Evolutionary conservation across 805 yeast species (phyloP), one percentile per base, ranked within the genome.

Genomic region (Starmerella roubikii): DNA sequence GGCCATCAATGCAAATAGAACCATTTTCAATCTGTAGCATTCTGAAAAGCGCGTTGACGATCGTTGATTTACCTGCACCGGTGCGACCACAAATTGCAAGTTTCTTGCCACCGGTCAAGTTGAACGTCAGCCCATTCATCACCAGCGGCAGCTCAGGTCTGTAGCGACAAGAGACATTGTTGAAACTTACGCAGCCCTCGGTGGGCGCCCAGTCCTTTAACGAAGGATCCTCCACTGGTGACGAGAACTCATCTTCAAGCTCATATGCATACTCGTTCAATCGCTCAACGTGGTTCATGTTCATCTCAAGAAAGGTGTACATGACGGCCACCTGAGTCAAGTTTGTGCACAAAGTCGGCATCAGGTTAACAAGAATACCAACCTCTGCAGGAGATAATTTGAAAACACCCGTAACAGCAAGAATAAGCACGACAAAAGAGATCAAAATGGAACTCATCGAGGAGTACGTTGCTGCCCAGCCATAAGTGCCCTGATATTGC

Each of bases 71-170:
- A 35, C 94, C 94, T 4, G 93, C 91, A 49, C 94, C 94, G 0
- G 94, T 82, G 54, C 94, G 69, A 33, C 94, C 94, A 64, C 88
- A 78, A 37, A 82, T 75, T 35, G 93, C 94, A 49, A 82, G 70
- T 52, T 78, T 79, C 55, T 79, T 80, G 16, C 68, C 61, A 0
- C 76, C 68, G 9, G 62, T 55, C 33, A 79, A 63, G 7, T 57
- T 57, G 32, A 78, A 60, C 27, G 55, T 56, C 39, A 80, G 59
- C 43, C 74, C 60, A 44, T 74, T 71, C 53, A 80, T 61, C 3
- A 76, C 88, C 31, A 67, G 57, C 4, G 88, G 86, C 34, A 79
- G 64, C 2, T 65, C 71, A 8, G 69, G 71, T 50, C 85, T 67
- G 56, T 80, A 80, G 26, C 71, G 61, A 57, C 80, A 57, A 20